phyloP scores from a whole-genome alignment of 2,329 filamentous ascomycete genomes.

The Xylaria sp. region DNA sequence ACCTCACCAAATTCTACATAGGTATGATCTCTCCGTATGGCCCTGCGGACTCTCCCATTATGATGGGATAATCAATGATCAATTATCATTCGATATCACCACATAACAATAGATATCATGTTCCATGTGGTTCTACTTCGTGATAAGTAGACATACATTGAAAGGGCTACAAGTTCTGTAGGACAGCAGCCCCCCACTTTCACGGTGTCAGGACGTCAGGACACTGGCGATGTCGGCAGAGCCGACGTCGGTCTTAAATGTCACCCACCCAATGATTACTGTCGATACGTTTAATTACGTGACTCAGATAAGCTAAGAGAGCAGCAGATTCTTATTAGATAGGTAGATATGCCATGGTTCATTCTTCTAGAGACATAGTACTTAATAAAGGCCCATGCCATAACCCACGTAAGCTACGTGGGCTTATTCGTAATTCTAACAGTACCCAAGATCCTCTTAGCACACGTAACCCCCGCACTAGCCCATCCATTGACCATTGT shows the following conservation, averaged over 20 bases:
- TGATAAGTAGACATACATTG: background rate
- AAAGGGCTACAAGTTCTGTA: background rate
- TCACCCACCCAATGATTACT: background rate
- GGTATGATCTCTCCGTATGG: background rate
- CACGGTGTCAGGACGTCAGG: too few relatives aligned
- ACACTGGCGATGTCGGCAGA: background rate
- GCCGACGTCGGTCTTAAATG: background rate
- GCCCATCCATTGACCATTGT: background rate
- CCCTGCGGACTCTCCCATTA: background rate
- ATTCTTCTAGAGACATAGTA: too few relatives aligned
- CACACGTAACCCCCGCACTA: background rate
- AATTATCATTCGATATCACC: background rate
- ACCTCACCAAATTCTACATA: background rate
- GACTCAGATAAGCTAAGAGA: conserved; percentile 2
- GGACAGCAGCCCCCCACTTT: background rate
- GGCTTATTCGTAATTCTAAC: background rate
- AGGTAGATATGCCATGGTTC: too few relatives aligned
- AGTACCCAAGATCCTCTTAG: background rate
- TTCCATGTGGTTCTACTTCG: background rate
- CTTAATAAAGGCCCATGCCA: too few relatives aligned
- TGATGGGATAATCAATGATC: background rate
- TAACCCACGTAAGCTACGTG: too few relatives aligned
- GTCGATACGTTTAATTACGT: background rate
- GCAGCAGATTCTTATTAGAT: background rate
- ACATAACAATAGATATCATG: background rate